Percentiles rank a stretch among this genome's conserved stretches.
Conservation (phyloP, 1,139 yeast genomes). For the Geotrichum aggregatum region DNA sequence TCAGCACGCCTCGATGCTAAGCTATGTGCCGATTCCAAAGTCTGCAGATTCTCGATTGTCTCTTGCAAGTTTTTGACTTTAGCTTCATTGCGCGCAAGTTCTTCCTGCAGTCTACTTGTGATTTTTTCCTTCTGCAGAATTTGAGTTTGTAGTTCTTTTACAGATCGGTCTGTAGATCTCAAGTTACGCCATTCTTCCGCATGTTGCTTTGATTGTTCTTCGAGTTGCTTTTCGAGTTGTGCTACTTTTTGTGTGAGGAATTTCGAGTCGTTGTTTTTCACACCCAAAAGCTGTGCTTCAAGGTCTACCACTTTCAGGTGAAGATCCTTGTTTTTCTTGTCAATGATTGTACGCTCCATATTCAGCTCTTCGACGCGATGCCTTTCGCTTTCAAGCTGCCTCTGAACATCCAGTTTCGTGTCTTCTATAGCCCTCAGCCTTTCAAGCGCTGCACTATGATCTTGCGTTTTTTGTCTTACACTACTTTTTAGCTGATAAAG, state of each 20-base stretch:
- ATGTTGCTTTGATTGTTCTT: constrained; percentile 36
- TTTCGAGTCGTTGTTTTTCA: constrained; percentile 26
- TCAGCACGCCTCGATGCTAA: constrained; percentile 45
- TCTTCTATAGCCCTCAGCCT: constrained; percentile 17
- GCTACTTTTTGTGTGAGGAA: constrained; percentile 33
- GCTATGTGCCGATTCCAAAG: constrained; percentile 44
- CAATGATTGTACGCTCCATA: constrained; percentile 27
- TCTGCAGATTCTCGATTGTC: constrained; percentile 42
- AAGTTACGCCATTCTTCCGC: constrained; percentile 37
- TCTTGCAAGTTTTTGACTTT: constrained; percentile 41
- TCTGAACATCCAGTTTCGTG: constrained; percentile 18
- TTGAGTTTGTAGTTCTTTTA: constrained; percentile 33
- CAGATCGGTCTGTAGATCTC: constrained; percentile 34
- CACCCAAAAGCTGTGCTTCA: constrained; percentile 33
- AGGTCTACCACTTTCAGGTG: constrained; percentile 35
- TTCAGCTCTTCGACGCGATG: constrained; percentile 31
- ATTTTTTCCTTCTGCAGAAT: constrained; percentile 32
- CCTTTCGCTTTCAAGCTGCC: constrained; percentile 32
- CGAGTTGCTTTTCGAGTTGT: constrained; percentile 39
- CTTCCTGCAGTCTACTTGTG: constrained; percentile 34
- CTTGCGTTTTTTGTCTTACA: constrained; percentile 29
- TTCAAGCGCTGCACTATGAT: constrained; percentile 19
- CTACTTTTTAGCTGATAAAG: constrained; percentile 26
- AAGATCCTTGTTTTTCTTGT: constrained; percentile 34
- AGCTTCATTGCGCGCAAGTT: constrained; percentile 35